Base-by-base conservation (phyloP, 495 filamentous ascomycete genomes). In the Entonaema liquescens region DNA sequence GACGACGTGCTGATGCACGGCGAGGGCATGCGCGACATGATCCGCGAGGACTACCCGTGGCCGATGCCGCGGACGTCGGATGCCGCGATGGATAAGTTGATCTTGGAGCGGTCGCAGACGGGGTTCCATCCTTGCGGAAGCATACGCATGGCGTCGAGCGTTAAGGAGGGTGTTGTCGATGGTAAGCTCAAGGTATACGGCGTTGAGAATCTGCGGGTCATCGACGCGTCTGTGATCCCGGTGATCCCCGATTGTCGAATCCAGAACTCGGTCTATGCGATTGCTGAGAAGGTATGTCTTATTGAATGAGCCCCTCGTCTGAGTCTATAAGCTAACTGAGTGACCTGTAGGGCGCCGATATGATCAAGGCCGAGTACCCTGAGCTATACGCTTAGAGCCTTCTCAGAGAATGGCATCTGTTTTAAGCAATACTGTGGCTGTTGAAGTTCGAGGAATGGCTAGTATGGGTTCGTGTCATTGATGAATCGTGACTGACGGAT, bases 61-160 rank as follows among this genome's bases (percentile, higher is more conserved):
- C 74, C 80, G n/a, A 88, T 89, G 86, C 87, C 87, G 5, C 78
- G 83, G 3, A 63, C 82, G 8, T 83, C 80, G 2, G 86, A 89
- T 59, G 83, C 84, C 59, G 83, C 80, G 5, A 89, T 90, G 87
- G 83, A 86, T 55, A 86, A 81, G 63, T 73, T 82, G 49, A 84
- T 89, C 54, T 73, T 89, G 62, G 86, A 89, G 69, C 79, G 87
- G 19, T 82, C 77, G 42, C 86, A 89, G 77, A 89, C 87, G 54
- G 86, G 83, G 11, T 89, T 87, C 79, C 86, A 87, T 71, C 87
- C 87, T 19, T 88, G 85, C 57, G 87, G 88, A 38, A 86, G 83
- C 15, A 74, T 79, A 5, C 84, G 87, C 53, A 78, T 89, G 50
- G 79, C 81, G 36, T 85, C 85, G 77, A 78, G 76, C 66, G 83